phyloP scores from a whole-genome alignment of 2,329 filamentous ascomycete species.

The Niveomyces coronatus region DNA sequence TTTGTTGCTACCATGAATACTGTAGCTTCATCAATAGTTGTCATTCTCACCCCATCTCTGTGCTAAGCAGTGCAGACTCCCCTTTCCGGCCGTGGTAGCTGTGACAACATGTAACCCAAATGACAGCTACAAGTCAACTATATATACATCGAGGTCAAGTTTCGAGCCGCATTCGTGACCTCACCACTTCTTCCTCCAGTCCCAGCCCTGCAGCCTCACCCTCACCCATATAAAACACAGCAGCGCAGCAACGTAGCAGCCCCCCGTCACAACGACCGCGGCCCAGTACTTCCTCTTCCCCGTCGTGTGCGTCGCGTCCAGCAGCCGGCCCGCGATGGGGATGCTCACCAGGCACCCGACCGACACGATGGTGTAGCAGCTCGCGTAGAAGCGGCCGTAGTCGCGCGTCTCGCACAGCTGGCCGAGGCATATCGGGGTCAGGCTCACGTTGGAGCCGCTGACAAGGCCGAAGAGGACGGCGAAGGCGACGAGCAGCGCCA shows the following conservation, averaged over 20 bases:
- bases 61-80: too few relatives aligned
- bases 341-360: conserved; percentile 50
- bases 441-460: conserved; percentile 65
- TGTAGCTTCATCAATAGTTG: too few relatives aligned
- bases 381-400: conserved; percentile 68
- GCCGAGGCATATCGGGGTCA: conserved; percentile 71
- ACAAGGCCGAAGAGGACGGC: conserved; percentile 67
- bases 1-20: too few relatives aligned
- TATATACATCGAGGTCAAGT: too few relatives aligned
- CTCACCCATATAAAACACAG: conserved; percentile 9
- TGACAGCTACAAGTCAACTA: too few relatives aligned
- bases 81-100: too few relatives aligned
- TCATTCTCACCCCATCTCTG: too few relatives aligned
- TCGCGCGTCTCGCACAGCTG: conserved; percentile 67
- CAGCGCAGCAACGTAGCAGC: conserved; percentile 3
- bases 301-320: conserved; percentile 5
- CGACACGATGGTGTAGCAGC: conserved; percentile 66
- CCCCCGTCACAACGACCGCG: background rate
- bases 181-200: background rate
- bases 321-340: conserved; percentile 30
- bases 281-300: conserved; percentile 9
- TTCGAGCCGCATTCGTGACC: too few relatives aligned
- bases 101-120: too few relatives aligned
- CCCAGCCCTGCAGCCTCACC: conserved; percentile 1
- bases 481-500: conserved; percentile 52